These are phyloP conservation scores for Cryptococcus sp. DNA, from an alignment of 1,284 basidiomycete species.

Conservation along the genomic window DNA sequence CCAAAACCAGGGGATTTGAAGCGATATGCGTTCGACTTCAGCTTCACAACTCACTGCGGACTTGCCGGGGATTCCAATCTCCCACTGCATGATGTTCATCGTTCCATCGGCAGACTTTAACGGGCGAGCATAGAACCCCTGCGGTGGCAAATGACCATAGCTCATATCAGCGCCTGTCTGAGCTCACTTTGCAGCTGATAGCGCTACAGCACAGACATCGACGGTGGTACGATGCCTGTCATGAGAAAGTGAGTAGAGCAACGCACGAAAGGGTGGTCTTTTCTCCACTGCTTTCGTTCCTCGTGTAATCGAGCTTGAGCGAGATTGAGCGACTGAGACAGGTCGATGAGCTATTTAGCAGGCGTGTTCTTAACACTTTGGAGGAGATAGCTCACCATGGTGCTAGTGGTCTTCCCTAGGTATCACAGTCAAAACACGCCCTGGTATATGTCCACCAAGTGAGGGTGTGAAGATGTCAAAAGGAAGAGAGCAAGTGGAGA, in stretches of 20 bases:
- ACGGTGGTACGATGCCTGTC: not conserved
- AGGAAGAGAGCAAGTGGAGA: no score
- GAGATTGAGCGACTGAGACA: constrained; percentile 16
- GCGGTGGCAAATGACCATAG: constrained; percentile 7
- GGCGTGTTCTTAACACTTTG: no score
- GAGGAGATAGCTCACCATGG: constrained; percentile 16
- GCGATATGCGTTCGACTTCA: constrained; percentile 1
- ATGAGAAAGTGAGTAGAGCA: not conserved
- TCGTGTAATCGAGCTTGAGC: constrained; percentile 61
- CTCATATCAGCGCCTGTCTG: not conserved
- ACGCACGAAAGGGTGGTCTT: constrained; percentile 97
- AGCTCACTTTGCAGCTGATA: not conserved
- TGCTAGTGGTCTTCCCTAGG: not conserved
- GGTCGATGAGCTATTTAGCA: not conserved
- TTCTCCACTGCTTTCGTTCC: constrained; percentile 98
- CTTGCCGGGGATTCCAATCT: constrained; percentile 93
- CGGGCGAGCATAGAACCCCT: constrained; percentile 98
- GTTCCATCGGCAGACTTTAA: constrained; percentile 85
- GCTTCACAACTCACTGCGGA: constrained; percentile 61
- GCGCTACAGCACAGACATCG: not conserved
- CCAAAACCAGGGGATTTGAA: constrained; percentile 18
- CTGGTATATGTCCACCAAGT: no score
- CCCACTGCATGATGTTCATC: constrained; percentile 97
- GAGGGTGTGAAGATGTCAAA: no score
- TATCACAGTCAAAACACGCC: no score